These are phyloP conservation scores for Castanopsis chinensis DNA, from an alignment of 306 rosid species.

Conservation along the genomic window DNA sequence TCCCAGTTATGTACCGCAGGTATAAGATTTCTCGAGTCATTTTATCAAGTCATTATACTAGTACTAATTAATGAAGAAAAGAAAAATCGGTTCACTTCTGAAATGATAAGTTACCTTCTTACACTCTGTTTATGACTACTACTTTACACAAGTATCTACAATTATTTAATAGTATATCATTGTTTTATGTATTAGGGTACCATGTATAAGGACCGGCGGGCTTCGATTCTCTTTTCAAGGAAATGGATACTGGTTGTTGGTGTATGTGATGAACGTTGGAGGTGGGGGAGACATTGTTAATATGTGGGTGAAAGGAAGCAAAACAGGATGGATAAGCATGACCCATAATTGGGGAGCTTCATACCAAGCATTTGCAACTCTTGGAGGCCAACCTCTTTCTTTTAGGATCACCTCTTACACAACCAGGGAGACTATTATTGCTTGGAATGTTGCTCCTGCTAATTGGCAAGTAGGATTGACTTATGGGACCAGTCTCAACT, in stretches of 20 bases:
- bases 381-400: slow-evolving; percentile 75
- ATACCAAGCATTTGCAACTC: slow-evolving; percentile 76
- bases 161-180: neutral
- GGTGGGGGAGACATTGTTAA: slow-evolving; percentile 80
- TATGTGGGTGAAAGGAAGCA: slow-evolving; percentile 84
- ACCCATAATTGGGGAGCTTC: slow-evolving; percentile 99
- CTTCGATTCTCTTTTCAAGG: slow-evolving; percentile 75
- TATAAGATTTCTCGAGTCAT: neutral
- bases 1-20: slow-evolving; percentile 82
- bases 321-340: slow-evolving; percentile 77
- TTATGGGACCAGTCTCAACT: slow-evolving; percentile 53
- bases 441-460: slow-evolving; percentile 74
- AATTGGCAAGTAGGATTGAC: slow-evolving; percentile 63
- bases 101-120: too few species aligned
- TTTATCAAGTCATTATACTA: too few species aligned
- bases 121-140: too few species aligned
- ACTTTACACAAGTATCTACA: too few species aligned
- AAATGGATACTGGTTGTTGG: slow-evolving; percentile 90
- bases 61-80: too few species aligned
- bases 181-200: slow-evolving; percentile 42
- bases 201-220: slow-evolving; percentile 65
- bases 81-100: too few species aligned
- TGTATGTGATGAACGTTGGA: slow-evolving; percentile 88
- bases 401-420: slow-evolving; percentile 74
- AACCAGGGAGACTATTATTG: slow-evolving; percentile 50